Evolutionary conservation across 2,329 filamentous ascomycete genomes (phyloP), one percentile per base, ranked within the genome.

Genomic region (Diplodia seriata): DNA sequence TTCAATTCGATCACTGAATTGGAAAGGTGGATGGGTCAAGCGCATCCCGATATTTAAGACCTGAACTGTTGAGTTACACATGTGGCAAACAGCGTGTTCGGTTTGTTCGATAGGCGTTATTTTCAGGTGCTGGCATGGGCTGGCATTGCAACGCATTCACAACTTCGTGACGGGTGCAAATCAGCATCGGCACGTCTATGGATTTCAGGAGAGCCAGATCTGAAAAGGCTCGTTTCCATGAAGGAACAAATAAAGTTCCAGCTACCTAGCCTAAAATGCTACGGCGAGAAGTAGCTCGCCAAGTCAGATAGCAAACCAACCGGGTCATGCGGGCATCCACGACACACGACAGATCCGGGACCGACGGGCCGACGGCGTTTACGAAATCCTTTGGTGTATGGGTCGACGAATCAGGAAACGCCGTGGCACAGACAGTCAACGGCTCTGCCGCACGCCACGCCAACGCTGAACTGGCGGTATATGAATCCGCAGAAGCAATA

Each of bases 281-380:
- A 26, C 23, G 23, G 23, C 23, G 23, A 3, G 23, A 26, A 26
- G 23, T 26, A 26, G 23, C 23, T 26, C 23, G 23, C 23, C 23
- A 26, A 26, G 23, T 26, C 23, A 26, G 23, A 26, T 26, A 26
- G 2, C 23, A 11, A 36, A 11, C 7, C 8, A 36, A 36, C 33
- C 31, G 31, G 31, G 31, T 33, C 33, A 36, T 12, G 33, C 33
- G 33, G 33, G 9, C 33, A 36, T 36, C 11, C 9, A 36, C 11
- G 33, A 14, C 15, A 29, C 20, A 26, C 18, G 33, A 20, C 7
- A 47, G 36, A 47, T 29, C 56, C 38, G 38, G 20, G 56, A 11
- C 56, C 38, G 56, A 8, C 56, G 56, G 56, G 23, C 56, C 56
- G 56, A 11, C 7, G 3, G 12, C 38, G 14, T 47, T 59, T 47